Conservation (phyloP, 371 early-diverging fungal species). For the Catenaria anguillulae region DNA sequence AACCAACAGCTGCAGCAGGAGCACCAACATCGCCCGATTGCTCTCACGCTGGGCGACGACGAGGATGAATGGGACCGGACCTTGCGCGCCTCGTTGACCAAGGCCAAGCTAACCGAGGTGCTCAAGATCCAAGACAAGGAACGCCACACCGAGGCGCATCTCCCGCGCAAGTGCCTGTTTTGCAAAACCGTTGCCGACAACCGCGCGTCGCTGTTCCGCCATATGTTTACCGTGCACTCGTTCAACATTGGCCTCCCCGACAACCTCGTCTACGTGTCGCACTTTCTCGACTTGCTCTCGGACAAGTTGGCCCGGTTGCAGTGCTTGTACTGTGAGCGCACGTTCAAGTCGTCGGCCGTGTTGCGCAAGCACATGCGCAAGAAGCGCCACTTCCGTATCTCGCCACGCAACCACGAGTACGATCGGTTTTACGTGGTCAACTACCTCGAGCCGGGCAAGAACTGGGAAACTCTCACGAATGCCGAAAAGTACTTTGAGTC, state of each 20-base stretch:
- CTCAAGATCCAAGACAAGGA: conserved; percentile 63
- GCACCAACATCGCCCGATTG: background rate
- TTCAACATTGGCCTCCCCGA: conserved; percentile 90
- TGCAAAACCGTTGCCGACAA: conserved; percentile 61
- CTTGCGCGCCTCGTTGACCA: background rate
- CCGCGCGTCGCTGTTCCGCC: conserved; percentile 54
- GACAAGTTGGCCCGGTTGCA: conserved; percentile 58
- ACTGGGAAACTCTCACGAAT: conserved; percentile 49
- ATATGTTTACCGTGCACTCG: conserved; percentile 82
- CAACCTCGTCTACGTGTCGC: conserved; percentile 72
- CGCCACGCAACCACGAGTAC: conserved; percentile 70
- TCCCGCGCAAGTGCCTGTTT: conserved; percentile 75
- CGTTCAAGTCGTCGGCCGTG: conserved; percentile 69
- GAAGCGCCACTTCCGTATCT: conserved; percentile 95
- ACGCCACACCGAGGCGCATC: conserved; percentile 47
- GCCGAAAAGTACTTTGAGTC: conserved; percentile 3
- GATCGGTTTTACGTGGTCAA: conserved; percentile 93
- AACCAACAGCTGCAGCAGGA: background rate
- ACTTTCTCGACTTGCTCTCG: conserved; percentile 65
- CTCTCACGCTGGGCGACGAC: background rate
- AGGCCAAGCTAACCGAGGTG: conserved; percentile 33
- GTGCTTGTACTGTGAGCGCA: conserved; percentile 90
- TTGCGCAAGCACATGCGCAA: conserved; percentile 95
- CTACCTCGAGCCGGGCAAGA: conserved; percentile 78
- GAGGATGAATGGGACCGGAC: background rate